Evolutionary conservation across 305 asterid genomes (phyloP).

Genomic region (Euphrasia arctica): DNA sequence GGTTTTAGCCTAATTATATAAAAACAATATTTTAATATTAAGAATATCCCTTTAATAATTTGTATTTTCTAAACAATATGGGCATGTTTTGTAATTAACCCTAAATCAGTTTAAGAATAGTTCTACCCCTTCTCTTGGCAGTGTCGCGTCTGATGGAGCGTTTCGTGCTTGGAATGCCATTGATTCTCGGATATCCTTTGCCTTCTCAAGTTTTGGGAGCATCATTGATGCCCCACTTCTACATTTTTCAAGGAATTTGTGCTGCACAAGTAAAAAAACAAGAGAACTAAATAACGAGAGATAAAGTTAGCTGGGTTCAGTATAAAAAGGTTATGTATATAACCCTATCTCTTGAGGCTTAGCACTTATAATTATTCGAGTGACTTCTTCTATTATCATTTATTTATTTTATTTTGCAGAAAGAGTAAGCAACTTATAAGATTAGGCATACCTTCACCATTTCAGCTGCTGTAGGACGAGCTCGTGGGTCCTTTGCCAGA

Average conservation of each 20-base stretch:
- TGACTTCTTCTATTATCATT: not conserved
- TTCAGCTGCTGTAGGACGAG: constrained; percentile 96
- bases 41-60: too few species aligned
- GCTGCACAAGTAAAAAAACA: constrained; percentile 42
- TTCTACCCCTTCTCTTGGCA: constrained; percentile 62
- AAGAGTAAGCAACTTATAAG: constrained; percentile 20
- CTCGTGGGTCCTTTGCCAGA: constrained; percentile 92
- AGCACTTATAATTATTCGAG: constrained; percentile 5
- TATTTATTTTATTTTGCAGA: constrained; percentile 4
- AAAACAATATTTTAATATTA: too few species aligned
- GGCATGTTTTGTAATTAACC: not conserved
- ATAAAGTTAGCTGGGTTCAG: constrained; percentile 15
- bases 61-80: not conserved
- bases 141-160: constrained; percentile 47
- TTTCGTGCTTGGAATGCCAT: constrained; percentile 59
- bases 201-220: constrained; percentile 95
- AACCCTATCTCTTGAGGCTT: not conserved
- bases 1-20: not conserved
- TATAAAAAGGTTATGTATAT: constrained; percentile 15
- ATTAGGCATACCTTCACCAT: constrained; percentile 73
- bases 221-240: constrained; percentile 81
- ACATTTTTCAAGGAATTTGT: constrained; percentile 96
- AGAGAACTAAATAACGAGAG: constrained; percentile 16
- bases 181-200: constrained; percentile 69
- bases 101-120: constrained; percentile 24